Conservation (phyloP, 495 filamentous ascomycete species). For the Trichoderma reesei region DNA sequence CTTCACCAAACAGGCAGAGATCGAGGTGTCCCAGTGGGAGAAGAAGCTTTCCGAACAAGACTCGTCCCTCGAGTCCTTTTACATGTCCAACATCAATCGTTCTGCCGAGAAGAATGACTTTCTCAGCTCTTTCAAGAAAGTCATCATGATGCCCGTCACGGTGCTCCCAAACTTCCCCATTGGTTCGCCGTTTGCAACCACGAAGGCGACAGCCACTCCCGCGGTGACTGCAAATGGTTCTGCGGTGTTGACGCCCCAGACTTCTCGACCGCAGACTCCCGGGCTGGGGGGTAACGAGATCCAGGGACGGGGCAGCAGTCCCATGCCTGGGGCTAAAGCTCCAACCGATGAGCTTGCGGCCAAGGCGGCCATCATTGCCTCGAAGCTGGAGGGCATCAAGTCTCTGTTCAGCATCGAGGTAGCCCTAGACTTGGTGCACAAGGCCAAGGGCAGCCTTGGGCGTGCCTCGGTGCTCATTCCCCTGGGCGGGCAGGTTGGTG, state of each 20-base stretch:
- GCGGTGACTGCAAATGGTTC: constrained; percentile 19
- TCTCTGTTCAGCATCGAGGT: constrained; percentile 95
- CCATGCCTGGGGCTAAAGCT: constrained; percentile 45
- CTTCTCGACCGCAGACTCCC: constrained; percentile 41
- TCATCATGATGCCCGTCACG: constrained; percentile 96
- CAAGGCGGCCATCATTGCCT: constrained; percentile 94
- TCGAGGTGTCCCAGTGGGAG: constrained; percentile 77
- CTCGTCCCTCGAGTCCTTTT: constrained; percentile 81
- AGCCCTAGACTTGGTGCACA: constrained; percentile 77
- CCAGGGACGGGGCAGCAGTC: constrained; percentile 25
- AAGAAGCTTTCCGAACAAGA: constrained; percentile 85
- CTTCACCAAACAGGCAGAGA: constrained; percentile 66
- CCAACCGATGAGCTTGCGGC: constrained; percentile 89
- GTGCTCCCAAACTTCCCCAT: constrained; percentile 58
- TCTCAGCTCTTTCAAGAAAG: constrained; percentile 92
- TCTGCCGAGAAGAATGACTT: constrained; percentile 97
- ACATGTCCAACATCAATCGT: constrained; percentile 88
- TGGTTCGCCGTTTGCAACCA: constrained; percentile 34
- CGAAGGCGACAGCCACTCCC: constrained; percentile 6
- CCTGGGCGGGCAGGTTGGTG: constrained; percentile 67
- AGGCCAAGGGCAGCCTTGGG: constrained; percentile 83
- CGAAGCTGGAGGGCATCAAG: constrained; percentile 82
- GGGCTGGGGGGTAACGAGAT: constrained; percentile 18
- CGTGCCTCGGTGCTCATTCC: constrained; percentile 72
- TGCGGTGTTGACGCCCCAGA: constrained; percentile 22